These are phyloP conservation scores for Linnemannia hyalina DNA, from an alignment of 192 early-diverging fungal genomes.

Conservation along the genomic window DNA sequence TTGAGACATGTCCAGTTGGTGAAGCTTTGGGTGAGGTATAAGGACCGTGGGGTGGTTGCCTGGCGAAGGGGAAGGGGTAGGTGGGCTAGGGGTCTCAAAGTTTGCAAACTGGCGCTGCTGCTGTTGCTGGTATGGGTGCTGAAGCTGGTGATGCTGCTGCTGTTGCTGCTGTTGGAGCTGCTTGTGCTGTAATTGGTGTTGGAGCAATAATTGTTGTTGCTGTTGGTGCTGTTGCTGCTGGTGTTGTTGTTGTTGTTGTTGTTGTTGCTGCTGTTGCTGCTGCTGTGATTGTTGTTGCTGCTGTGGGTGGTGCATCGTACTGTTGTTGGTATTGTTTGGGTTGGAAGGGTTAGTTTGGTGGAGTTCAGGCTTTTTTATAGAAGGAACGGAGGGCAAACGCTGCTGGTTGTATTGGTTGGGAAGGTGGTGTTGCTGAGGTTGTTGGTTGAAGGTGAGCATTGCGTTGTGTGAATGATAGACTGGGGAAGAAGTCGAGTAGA, in stretches of 20 bases:
- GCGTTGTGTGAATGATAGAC: constrained; percentile 23
- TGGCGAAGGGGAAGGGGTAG: constrained; percentile 51
- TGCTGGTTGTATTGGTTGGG: constrained; percentile 50
- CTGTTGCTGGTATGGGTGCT: constrained; percentile 23
- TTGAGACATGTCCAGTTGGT: constrained; percentile 55
- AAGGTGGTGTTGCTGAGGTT: constrained; percentile 51
- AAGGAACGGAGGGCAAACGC: constrained; percentile 24
- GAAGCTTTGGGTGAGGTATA: constrained; percentile 54
- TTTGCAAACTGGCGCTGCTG: constrained; percentile 39
- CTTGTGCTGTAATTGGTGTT: constrained; percentile 36
- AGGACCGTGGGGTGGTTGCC: constrained; percentile 55
- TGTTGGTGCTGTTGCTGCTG: constrained; percentile 16
- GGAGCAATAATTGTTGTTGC: constrained; percentile 36
- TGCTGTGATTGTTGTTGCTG: constrained; percentile 29
- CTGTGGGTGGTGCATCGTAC: constrained; percentile 27
- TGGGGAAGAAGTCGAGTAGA: constrained; percentile 7
- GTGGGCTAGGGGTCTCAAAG: constrained; percentile 44
- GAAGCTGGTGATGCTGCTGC: constrained; percentile 27
- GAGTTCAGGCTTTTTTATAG: constrained; percentile 38
- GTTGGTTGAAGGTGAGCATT: constrained; percentile 55
- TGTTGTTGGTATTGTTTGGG: constrained; percentile 19
- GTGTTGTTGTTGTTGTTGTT: constrained; percentile 24
- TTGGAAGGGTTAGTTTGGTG: constrained; percentile 28
- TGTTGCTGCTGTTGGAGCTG: constrained; percentile 45
- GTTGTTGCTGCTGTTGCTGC: constrained; percentile 19